A percentile compares a stretch with the other conserved stretches of the same genome.
Evolutionary conservation across 257 asterid species (phyloP).

Genomic region (Orobanche coerulescens): DNA sequence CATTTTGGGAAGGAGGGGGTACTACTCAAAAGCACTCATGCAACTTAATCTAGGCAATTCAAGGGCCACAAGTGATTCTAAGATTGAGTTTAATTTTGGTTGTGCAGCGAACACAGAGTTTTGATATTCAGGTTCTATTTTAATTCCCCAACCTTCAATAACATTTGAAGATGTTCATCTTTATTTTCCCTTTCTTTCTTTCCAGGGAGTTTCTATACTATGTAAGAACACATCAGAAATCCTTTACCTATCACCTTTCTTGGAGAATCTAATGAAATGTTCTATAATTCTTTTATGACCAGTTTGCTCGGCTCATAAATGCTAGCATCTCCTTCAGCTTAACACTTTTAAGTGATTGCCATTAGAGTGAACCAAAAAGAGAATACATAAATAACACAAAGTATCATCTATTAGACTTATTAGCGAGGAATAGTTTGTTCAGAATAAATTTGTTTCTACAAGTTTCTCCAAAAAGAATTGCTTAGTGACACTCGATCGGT

Average conservation of each 20-base stretch:
- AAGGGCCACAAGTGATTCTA: background rate
- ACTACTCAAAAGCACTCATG: background rate
- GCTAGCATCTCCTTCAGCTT: background rate
- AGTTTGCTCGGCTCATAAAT: background rate
- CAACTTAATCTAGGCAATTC: background rate
- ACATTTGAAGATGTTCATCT: background rate
- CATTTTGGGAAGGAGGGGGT: too few species aligned
- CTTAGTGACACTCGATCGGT: too few species aligned
- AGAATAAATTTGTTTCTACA: background rate
- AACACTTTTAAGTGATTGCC: background rate
- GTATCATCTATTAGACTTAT: too few species aligned
- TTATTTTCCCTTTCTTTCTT: background rate
- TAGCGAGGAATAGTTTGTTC: background rate
- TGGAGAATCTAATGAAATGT: background rate
- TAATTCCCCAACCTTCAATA: conserved; percentile 3
- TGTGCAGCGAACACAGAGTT: background rate
- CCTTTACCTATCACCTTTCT: background rate
- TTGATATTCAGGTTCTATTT: background rate
- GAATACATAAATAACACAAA: too few species aligned
- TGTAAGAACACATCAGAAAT: background rate
- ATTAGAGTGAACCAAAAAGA: background rate
- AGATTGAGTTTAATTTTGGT: background rate
- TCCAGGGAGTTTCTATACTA: background rate
- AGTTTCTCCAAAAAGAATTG: too few species aligned
- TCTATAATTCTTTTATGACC: background rate